Base-by-base conservation (phyloP, 1,139 yeast genomes). In the Debaryomyces nepalensis region DNA sequence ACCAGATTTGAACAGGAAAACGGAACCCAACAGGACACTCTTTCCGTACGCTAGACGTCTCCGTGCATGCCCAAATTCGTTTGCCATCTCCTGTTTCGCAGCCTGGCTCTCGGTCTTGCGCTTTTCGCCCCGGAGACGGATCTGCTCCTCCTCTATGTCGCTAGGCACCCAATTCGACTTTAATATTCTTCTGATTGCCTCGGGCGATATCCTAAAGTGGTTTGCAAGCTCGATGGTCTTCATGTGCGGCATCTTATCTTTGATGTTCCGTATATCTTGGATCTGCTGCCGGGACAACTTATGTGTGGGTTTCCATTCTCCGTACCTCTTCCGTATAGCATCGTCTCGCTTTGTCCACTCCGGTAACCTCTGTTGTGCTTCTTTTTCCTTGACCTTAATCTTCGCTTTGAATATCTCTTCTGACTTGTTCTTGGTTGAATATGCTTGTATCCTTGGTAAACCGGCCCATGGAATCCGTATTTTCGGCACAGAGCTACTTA, bases 131-230 rank as follows among this genome's bases (percentile, higher is more conserved):
- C 90, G 68, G 21, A 65, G 65, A 14, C 66, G 56, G 1, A 82
- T 50, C 11, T 62, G 57, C 8, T 65, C 72, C 41, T 77, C 81
- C 37, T 81, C 84, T 4, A 68, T 72, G 2, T 68, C 75, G 2
- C 62, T 63, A 1, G 97, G 97, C 15, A 64, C 65, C 96, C 96
- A 91, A 27, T 75, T 79, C 5, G 95, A 82, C 56, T 79, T 82
- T 47, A 91, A 61, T 8, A 91, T 88, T 47, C 97, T 74, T 44
- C 97, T 68, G 1, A 90, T 77, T 0, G 95, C 88, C 52, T 90
- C 96, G 0, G 96, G 95, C 1, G 95, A 85, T 3, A 89, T 75
- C 42, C 76, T 70, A 61, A 85, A 90, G 56, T 77, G 76, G 26
- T 74, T 69, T 0, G 93, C 85, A 12, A 91, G 63, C 38, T 82